Base-by-base conservation (phyloP, 164 flowering plant species). In the Santalum album region DNA sequence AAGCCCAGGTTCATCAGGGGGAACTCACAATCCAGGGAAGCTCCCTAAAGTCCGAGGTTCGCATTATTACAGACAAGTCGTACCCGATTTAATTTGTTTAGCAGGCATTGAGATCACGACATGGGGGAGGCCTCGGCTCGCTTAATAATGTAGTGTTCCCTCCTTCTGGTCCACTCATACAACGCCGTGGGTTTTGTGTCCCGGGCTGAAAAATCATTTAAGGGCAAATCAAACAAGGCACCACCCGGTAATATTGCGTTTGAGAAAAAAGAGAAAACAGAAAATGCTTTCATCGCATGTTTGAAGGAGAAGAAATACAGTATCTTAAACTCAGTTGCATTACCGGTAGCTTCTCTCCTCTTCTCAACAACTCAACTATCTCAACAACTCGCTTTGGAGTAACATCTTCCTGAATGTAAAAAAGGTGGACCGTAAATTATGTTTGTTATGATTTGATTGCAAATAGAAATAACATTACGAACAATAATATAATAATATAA, bases 61-160 rank as follows among this genome's bases (percentile, higher is more conserved):
- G 57, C 53, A 57, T 81, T 78, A 78, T 79, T 75, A 49, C 54
- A 61, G 61, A 55, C 23, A 49, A 53, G 35, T 22, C 26, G 52
- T 39, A 36, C 18, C 25, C 9, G 19, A 27, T 44, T 45, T 3
- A 25, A 34, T 16, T 16, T 78, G 9, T 29, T 16, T 64, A 94
- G 79, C 97, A 94, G 19, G 99, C 96, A 67, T 87, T 90, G n/a
- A 94, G 90, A 67, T 90, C 99, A 35, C 99, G 78, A 71, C 90
- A 87, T 38, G 96, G 97, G 22, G 99, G 97, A 14, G 96, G 79
- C 72, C 69, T 89, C 24, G 95, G 96, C 49, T 94, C 97, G 14
- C 86, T 56, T 21, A 76, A 70, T 75, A 94, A 73, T 27, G 88
- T 82, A 47, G 88, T 83, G 60, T 87, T 90, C 62, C 99, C 99